phyloP scores from a whole-genome alignment of 2,329 filamentous ascomycete genomes.

The Botrytis elliptica region DNA sequence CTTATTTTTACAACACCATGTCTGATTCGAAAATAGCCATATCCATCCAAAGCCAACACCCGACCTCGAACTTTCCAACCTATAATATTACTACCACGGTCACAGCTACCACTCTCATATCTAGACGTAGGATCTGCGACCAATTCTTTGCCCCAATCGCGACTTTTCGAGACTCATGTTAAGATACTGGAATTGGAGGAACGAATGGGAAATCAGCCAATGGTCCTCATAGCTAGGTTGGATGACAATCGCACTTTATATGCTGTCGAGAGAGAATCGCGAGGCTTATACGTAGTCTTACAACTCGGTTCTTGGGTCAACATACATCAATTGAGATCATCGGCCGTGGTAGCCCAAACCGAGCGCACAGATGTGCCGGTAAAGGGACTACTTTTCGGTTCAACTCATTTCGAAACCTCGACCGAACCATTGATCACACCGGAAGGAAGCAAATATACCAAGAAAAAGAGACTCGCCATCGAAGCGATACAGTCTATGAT shows the following conservation, averaged over 20 bases:
- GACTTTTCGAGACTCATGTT: constrained; percentile 60
- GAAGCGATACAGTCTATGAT: constrained; percentile 63
- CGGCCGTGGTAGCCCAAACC: constrained; percentile 49
- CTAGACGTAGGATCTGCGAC: constrained; percentile 56
- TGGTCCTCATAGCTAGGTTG: constrained; percentile 60
- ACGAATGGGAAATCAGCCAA: constrained; percentile 53
- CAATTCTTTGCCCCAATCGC: constrained; percentile 52
- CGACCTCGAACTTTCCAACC: constrained; percentile 58
- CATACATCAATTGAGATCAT: constrained; percentile 50
- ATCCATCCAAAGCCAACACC: constrained; percentile 52
- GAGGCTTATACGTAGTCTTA: constrained; percentile 64
- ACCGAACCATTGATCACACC: constrained; percentile 22
- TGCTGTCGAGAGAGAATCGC: constrained; percentile 63
- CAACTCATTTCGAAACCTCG: background rate
- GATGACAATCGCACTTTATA: constrained; percentile 55
- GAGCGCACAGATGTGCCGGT: constrained; percentile 37
- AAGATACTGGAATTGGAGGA: constrained; percentile 63
- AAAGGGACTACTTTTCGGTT: constrained; percentile 5
- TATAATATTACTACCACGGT: constrained; percentile 61
- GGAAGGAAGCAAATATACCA: constrained; percentile 39
- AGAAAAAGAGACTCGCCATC: constrained; percentile 58
- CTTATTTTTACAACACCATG: constrained; percentile 1
- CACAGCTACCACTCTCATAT: constrained; percentile 58
- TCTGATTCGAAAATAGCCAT: constrained; percentile 46
- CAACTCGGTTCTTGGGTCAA: constrained; percentile 67